Conservation (phyloP, 2,329 filamentous ascomycete genomes). For the Fusarium armeniacum region DNA sequence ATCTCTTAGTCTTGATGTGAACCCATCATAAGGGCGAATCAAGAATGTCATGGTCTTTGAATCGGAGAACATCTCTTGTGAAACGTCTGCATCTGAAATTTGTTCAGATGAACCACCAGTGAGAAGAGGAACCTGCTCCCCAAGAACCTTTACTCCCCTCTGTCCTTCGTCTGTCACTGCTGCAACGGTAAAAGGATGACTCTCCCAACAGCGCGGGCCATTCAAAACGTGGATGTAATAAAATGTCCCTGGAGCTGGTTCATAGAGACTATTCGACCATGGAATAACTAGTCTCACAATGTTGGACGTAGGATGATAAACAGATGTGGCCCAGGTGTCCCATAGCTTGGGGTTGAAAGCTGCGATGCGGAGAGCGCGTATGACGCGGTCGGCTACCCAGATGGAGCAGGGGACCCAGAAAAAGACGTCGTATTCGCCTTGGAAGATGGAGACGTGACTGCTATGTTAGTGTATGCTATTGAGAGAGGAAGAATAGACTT, state of each 20-base stretch:
- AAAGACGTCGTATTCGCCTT: conserved; percentile 62
- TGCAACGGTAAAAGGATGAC: conserved; percentile 65
- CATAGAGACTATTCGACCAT: conserved; percentile 53
- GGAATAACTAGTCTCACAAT: conserved; percentile 60
- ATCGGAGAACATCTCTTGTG: conserved; percentile 2
- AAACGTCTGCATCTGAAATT: not conserved
- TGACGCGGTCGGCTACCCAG: conserved; percentile 64
- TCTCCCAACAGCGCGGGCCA: conserved; percentile 61
- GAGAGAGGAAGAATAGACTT: conserved; percentile 40
- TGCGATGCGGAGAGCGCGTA: conserved; percentile 60
- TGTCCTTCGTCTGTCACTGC: conserved; percentile 43
- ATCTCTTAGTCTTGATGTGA: conserved; percentile 57
- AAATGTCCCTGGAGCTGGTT: conserved; percentile 58
- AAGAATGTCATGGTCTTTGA: conserved; percentile 57
- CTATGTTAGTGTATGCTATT: not conserved
- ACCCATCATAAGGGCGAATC: conserved; percentile 62
- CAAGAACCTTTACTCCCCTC: conserved; percentile 38
- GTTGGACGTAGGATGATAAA: conserved; percentile 57
- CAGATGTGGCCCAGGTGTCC: conserved; percentile 53
- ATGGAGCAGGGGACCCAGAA: conserved; percentile 65
- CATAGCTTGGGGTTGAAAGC: conserved; percentile 58
- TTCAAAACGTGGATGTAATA: conserved; percentile 62
- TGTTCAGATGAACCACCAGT: conserved; percentile 21
- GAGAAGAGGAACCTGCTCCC: conserved; percentile 55
- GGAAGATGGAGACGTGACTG: conserved; percentile 67